A percentile compares a stretch with the other conserved stretches of the same genome.
These are phyloP conservation scores for Podospora sp. DNA, from an alignment of 495 filamentous ascomycete species.

Conservation along the genomic window DNA sequence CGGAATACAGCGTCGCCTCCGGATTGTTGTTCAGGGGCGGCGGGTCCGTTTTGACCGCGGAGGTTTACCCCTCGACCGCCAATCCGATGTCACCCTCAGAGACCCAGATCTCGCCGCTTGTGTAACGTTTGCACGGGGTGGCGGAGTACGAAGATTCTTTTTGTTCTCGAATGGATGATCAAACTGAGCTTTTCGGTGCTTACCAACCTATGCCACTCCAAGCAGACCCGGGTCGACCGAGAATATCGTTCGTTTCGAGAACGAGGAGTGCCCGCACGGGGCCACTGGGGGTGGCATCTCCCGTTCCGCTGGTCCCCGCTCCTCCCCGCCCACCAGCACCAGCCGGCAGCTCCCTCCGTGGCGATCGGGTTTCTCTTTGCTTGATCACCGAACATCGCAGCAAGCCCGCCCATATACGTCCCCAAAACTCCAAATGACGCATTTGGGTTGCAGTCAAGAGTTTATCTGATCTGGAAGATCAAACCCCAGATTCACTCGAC, in stretches of 20 bases:
- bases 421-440: conserved; percentile 1
- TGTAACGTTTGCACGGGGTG: not conserved
- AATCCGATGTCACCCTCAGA: too few species aligned
- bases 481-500: conserved; percentile 16
- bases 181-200: not conserved
- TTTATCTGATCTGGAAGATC: conserved; percentile 13
- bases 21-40: too few species aligned
- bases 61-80: too few species aligned
- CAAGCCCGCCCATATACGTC: too few species aligned
- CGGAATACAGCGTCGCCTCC: too few species aligned
- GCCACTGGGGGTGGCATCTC: conserved; percentile 3
- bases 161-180: not conserved
- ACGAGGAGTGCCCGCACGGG: too few species aligned
- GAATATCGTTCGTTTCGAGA: not conserved
- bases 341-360: not conserved
- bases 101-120: not conserved
- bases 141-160: not conserved
- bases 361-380: conserved; percentile 21
- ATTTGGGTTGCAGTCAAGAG: not conserved
- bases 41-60: too few species aligned
- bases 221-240: not conserved
- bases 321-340: not conserved
- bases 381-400: conserved; percentile 17
- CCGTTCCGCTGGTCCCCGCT: not conserved
- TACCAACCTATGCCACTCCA: not conserved